Evolutionary conservation across 768 basidiomycete genomes (phyloP), one percentile per base, ranked within the genome.

Genomic region (Gyrodon lividus): DNA sequence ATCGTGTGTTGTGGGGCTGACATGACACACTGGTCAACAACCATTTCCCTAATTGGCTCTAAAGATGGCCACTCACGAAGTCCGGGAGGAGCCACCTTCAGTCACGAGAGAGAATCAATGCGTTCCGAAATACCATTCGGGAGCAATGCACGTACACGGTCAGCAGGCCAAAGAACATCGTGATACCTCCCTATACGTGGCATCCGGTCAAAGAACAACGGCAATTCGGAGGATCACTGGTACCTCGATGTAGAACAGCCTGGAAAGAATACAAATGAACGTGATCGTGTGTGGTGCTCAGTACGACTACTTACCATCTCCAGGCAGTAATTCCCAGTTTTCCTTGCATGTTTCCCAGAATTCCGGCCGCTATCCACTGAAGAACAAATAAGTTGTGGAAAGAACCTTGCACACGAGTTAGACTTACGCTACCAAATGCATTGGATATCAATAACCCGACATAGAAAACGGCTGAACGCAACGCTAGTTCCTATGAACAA

Each of bases 201-300:
- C 22, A 33, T 22, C 17, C 2, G 12, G 19, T 24, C 41, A 23
- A 39, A 22, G 48, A 33, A 37, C 46, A 9, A 28, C 23, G 17
- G 9, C 42, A 22, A 17, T 23, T 1, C n/a, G 0, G 6, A 26
- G 9, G n/a, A 38, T 9, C 24, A 28, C 16, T n/a, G 9, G 48
- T 64, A 78, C 84, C 74, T 85, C 87, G 39, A 87, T 84, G 61
- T 77, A 85, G 63, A 89, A 89, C 33, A 88, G 57, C 86, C 85
- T 83, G 52, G 2, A 26, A 38, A 14, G 48, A 12, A 33, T 14
- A 23, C 22, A 39, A 10, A 28, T 51, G 20, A 48, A 43, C 1
- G 5, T 46, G 38, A n/a, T 24, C 24, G 34, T 40, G 14, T 23
- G 23, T 22, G n/a, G 24, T 37, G 23, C 30, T 30, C 30, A 43